Percentiles rank a stretch among this genome's conserved stretches.
Evolutionary conservation across 2,329 filamentous ascomycete genomes (phyloP).

Genomic region (Colletotrichum musae): DNA sequence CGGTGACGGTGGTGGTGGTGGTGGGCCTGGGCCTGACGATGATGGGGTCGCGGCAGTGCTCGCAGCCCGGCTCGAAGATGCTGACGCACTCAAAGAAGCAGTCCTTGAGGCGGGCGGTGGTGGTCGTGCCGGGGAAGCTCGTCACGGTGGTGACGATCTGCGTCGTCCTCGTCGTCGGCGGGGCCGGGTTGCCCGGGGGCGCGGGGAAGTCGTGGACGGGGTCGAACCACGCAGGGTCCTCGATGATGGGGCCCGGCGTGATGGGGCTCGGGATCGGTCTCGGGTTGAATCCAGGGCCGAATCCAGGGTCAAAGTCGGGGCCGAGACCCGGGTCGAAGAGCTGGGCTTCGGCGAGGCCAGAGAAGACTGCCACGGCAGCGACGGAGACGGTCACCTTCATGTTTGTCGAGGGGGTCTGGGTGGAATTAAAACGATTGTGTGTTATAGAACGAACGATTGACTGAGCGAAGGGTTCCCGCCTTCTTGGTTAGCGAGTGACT

Average conservation of each 20-base stretch:
- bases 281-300: background rate
- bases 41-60: conserved; percentile 7
- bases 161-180: too few relatives aligned
- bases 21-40: background rate
- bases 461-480: conserved; percentile 35
- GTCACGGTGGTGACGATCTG: too few relatives aligned
- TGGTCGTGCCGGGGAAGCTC: background rate
- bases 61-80: background rate
- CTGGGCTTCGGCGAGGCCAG: conserved; percentile 31
- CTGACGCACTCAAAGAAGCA: background rate
- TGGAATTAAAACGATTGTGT: conserved; percentile 14
- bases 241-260: too few relatives aligned
- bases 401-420: background rate
- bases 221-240: background rate
- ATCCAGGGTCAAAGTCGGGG: too few relatives aligned
- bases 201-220: conserved; percentile 20
- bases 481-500: conserved; percentile 35
- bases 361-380: conserved; percentile 29
- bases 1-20: background rate
- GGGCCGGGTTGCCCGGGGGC: background rate
- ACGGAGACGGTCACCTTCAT: conserved; percentile 35
- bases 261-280: too few relatives aligned
- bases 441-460: conserved; percentile 31
- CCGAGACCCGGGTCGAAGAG: too few relatives aligned
- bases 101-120: background rate